Conservation (phyloP, 1,139 yeast species). For the Blastobotrys persicus region DNA sequence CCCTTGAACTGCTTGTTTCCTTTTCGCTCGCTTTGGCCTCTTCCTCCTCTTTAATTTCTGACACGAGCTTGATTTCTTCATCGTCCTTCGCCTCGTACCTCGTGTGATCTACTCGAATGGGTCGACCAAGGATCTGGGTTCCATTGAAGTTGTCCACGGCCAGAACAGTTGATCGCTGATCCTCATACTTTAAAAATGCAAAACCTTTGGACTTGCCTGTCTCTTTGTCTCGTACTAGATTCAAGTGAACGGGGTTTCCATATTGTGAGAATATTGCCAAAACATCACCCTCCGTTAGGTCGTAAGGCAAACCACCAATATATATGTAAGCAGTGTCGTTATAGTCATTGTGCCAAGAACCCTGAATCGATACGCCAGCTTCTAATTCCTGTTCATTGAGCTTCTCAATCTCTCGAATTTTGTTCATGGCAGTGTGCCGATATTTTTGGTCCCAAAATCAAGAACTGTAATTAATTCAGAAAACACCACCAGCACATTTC, state of each 20-base stretch:
- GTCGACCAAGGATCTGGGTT: slow-evolving; percentile 54
- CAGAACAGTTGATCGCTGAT: slow-evolving; percentile 72
- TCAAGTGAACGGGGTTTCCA: slow-evolving; percentile 80
- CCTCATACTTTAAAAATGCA: slow-evolving; percentile 80
- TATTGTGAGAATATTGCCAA: slow-evolving; percentile 81
- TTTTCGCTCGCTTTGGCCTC: slow-evolving; percentile 8
- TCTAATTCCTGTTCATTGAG: slow-evolving; percentile 69
- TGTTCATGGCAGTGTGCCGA: background rate
- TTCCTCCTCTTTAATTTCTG: slow-evolving; percentile 7
- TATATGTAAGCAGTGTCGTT: slow-evolving; percentile 63
- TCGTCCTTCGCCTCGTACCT: slow-evolving; percentile 56
- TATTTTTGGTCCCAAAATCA: background rate
- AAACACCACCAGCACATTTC: slow-evolving; percentile 4
- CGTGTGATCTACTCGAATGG: slow-evolving; percentile 73
- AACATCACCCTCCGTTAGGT: slow-evolving; percentile 70
- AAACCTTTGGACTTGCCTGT: slow-evolving; percentile 73
- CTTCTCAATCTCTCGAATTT: slow-evolving; percentile 46
- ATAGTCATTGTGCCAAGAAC: slow-evolving; percentile 90
- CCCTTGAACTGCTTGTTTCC: background rate
- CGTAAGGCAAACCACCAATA: slow-evolving; percentile 69
- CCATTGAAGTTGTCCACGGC: slow-evolving; percentile 93
- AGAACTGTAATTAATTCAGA: background rate
- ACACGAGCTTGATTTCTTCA: slow-evolving; percentile 31
- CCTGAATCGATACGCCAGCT: slow-evolving; percentile 54
- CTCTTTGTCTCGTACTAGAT: slow-evolving; percentile 64